Evolutionary conservation across 495 filamentous ascomycete genomes (phyloP).

Genomic region (Penicillium parvum): DNA sequence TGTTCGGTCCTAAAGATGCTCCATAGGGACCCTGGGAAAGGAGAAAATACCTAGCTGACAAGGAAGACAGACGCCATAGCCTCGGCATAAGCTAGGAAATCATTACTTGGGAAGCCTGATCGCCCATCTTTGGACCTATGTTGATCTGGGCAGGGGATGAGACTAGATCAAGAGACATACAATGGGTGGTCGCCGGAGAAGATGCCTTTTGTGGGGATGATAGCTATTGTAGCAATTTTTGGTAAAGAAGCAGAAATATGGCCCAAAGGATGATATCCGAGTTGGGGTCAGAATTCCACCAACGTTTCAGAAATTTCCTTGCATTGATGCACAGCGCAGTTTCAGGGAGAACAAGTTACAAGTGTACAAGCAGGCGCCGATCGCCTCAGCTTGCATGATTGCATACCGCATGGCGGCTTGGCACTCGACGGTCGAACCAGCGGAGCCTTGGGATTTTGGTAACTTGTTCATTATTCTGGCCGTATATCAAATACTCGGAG

Average conservation of each 20-base stretch:
- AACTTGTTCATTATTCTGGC: too few relatives aligned
- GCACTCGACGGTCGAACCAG: too few relatives aligned
- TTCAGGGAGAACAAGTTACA: too few relatives aligned
- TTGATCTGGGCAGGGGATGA: neutral
- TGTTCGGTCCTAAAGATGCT: too few relatives aligned
- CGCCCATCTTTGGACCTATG: too few relatives aligned
- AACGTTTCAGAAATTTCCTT: constrained; percentile 24
- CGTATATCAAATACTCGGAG: too few relatives aligned
- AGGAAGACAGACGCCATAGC: too few relatives aligned
- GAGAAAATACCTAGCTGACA: too few relatives aligned
- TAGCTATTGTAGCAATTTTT: neutral
- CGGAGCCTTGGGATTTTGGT: too few relatives aligned
- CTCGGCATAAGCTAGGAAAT: too few relatives aligned
- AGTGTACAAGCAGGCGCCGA: constrained; percentile 15
- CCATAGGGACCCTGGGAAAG: neutral
- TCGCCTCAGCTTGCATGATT: constrained; percentile 16
- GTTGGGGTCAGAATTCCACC: constrained; percentile 16
- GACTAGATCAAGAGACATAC: neutral
- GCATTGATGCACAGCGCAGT: constrained; percentile 16
- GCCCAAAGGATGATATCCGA: neutral
- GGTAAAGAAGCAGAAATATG: neutral
- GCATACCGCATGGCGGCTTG: constrained; percentile 16
- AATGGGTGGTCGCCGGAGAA: neutral
- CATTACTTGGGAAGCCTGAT: too few relatives aligned
- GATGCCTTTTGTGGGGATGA: neutral